Evolutionary conservation across 2,329 filamentous ascomycete genomes (phyloP).

Genomic region (Cladobotryum protrusum): DNA sequence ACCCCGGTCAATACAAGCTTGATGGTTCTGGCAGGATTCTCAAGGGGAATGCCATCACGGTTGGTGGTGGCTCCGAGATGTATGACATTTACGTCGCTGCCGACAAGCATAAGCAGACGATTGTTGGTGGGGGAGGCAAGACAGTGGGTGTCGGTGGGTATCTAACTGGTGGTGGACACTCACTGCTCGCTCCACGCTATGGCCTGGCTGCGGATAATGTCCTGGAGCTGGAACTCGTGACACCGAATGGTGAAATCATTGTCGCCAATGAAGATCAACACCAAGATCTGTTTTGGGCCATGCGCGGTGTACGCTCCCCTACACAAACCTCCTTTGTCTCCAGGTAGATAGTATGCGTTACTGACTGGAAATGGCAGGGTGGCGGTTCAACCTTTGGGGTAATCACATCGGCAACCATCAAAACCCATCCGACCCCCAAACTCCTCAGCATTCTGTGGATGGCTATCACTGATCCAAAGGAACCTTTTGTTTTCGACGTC

Average conservation of each 20-base stretch:
- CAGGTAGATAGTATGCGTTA: background rate
- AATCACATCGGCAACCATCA: slow-evolving; percentile 50
- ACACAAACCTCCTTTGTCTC: slow-evolving; percentile 14
- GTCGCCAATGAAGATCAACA: slow-evolving; percentile 47
- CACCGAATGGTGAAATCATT: slow-evolving; percentile 43
- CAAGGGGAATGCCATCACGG: slow-evolving; percentile 42
- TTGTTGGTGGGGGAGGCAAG: slow-evolving; percentile 50
- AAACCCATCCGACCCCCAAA: slow-evolving; percentile 40
- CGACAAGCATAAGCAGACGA: slow-evolving; percentile 36
- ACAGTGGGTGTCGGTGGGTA: slow-evolving; percentile 57
- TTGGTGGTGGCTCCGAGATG: slow-evolving; percentile 48
- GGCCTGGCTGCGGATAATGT: slow-evolving; percentile 59
- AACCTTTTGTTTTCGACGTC: slow-evolving; percentile 39
- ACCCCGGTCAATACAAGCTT: slow-evolving; percentile 35
- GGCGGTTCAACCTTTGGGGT: slow-evolving; percentile 57
- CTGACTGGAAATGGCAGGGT: slow-evolving; percentile 31
- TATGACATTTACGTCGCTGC: slow-evolving; percentile 41
- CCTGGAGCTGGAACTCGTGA: slow-evolving; percentile 52
- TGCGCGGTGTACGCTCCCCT: slow-evolving; percentile 41
- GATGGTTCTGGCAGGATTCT: slow-evolving; percentile 37
- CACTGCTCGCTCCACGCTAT: slow-evolving; percentile 43
- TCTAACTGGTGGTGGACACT: slow-evolving; percentile 56
- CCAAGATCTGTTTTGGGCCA: slow-evolving; percentile 57
- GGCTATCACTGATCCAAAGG: slow-evolving; percentile 20
- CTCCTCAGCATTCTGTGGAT: slow-evolving; percentile 21